Conservation (phyloP, 2,329 filamentous ascomycete genomes). For the Xylaria sp. region DNA sequence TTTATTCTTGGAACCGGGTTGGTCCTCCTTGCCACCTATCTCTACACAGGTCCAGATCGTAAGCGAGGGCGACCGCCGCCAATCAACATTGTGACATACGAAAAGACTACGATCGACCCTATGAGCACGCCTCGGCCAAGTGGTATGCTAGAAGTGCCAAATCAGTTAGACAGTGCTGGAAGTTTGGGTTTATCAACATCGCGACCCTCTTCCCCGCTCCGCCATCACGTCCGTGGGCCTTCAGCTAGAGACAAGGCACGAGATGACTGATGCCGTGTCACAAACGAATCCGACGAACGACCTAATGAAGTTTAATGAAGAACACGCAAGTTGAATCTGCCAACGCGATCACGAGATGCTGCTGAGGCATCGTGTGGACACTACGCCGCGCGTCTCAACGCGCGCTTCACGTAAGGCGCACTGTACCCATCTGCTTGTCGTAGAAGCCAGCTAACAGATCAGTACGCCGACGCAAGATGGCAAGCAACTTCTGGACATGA, state of each 20-base stretch:
- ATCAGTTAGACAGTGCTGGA: conserved; percentile 38
- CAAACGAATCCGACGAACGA: background rate
- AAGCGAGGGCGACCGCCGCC: conserved; percentile 66
- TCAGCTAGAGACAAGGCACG: conserved; percentile 39
- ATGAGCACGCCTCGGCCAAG: conserved; percentile 40
- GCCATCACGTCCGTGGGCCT: conserved; percentile 37
- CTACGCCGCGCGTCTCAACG: conserved; percentile 1
- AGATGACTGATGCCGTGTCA: conserved; percentile 35
- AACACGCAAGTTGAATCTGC: background rate
- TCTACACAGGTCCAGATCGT: conserved; percentile 75
- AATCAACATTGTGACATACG: conserved; percentile 73
- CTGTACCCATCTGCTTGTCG: background rate
- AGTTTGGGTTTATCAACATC: conserved; percentile 42
- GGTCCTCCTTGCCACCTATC: conserved; percentile 81
- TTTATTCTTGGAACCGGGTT: conserved; percentile 80
- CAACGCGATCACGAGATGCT: background rate
- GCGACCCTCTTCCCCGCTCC: conserved; percentile 41
- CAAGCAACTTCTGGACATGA: background rate
- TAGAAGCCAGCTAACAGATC: background rate
- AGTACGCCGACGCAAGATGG: background rate
- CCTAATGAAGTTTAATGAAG: background rate
- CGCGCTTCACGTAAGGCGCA: background rate
- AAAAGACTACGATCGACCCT: conserved; percentile 71
- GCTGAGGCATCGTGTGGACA: background rate
- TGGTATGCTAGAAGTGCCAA: conserved; percentile 40